Base-by-base conservation (phyloP, 2,329 filamentous ascomycete genomes). In the Colletotrichum sp. region DNA sequence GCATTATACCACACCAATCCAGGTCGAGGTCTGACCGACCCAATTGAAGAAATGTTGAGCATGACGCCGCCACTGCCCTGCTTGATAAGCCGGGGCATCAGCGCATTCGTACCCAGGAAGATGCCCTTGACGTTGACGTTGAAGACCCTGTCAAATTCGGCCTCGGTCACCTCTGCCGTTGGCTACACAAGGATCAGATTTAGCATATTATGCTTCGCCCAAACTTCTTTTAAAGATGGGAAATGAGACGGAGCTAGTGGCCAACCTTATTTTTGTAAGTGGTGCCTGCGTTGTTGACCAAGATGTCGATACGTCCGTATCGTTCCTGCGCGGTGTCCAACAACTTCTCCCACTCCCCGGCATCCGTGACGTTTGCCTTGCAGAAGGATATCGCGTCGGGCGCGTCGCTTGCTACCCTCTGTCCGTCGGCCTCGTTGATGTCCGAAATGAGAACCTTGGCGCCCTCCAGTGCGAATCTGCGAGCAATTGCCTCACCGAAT, bases 21-120 rank as follows among this genome's bases (percentile, higher is more conserved):
- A 0, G 91, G 91, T 28, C 93, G 86, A 0, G 93, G 93, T 30
- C 93, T 84, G 9, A 70, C n/a, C 6, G 94, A 94, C 9, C 96
- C 94, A 24, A 96, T 93, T 55, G 92, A 94, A 7, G 94, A 94
- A 4, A 94, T 96, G 87, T 96, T 96, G 88, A 80, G 57, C 52
- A 96, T 95, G 82, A 96, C 91, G 82, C 92, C 94, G 32, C 91
- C 93, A 78, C 89, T 90, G 39, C 87, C 91, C 90, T 96, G 96
- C 72, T 89, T 88, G 36, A 93, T 83, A 59, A 94, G 90, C 8
- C 71, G 26, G 6, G 74, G 74, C 71, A 76, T 69, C 34, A 76
- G 62, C 5, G 92, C 89, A 70, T 88, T 88, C 3, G 91, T 90
- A 0, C 91, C 92, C 24, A 91, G 82, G 82, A 90, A 95, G 62